Conservation (phyloP, 257 asterid species). For the Handroanthus guayacan region DNA sequence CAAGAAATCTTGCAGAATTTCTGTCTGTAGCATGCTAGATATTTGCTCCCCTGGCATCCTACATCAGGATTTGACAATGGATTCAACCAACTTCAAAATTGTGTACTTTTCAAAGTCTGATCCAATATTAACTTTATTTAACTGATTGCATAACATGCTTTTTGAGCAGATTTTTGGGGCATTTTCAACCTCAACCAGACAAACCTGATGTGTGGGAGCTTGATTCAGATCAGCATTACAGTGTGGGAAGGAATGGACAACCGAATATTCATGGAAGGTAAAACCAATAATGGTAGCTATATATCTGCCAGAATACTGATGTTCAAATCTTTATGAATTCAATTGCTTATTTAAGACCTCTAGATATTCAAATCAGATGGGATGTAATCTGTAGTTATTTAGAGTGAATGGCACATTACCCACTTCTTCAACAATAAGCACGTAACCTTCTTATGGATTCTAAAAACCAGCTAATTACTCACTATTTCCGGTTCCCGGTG, state of each 20-base stretch:
- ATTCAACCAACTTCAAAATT: constrained; percentile 14
- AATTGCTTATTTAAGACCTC: constrained; percentile 13
- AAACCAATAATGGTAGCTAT: constrained; percentile 22
- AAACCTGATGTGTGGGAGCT: constrained; percentile 93
- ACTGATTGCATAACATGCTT: constrained; percentile 30
- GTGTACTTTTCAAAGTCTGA: constrained; percentile 21
- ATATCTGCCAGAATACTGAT: constrained; percentile 27
- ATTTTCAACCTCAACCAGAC: constrained; percentile 84
- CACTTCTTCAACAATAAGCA: constrained; percentile 11
- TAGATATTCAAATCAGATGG: constrained; percentile 9
- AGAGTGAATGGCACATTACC: constrained; percentile 1
- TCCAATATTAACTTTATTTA: constrained; percentile 27
- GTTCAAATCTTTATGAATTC: constrained; percentile 1
- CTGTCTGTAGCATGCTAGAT: background rate
- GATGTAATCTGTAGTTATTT: constrained; percentile 21
- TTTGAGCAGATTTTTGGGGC: constrained; percentile 84
- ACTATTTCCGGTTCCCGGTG: background rate
- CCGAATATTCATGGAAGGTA: constrained; percentile 66
- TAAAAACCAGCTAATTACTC: background rate
- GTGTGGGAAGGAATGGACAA: constrained; percentile 61
- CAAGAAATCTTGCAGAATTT: constrained; percentile 21
- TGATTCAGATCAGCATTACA: constrained; percentile 70
- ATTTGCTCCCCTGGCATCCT: constrained; percentile 19
- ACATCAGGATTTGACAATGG: constrained; percentile 18
- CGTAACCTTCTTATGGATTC: constrained; percentile 27